Evolutionary conservation across 2,329 filamentous ascomycete species (phyloP).

Genomic region (Penicillium olsonii): DNA sequence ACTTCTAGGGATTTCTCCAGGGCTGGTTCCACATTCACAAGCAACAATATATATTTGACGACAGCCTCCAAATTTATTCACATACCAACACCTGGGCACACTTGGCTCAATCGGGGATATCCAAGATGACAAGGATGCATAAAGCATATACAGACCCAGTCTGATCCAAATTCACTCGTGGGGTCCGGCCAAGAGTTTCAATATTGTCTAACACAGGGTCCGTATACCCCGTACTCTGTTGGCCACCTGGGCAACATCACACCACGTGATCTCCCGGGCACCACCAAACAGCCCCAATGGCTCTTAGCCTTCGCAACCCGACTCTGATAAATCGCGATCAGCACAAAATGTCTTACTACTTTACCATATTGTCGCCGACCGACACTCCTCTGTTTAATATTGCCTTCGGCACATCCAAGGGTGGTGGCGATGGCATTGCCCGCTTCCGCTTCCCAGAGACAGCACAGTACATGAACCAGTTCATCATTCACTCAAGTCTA

Average conservation of each 20-base stretch:
- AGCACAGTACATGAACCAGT: slow-evolving; percentile 92
- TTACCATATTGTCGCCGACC: slow-evolving; percentile 91
- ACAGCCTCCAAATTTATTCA: no score
- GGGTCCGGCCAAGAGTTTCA: no score
- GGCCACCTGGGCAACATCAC: slow-evolving; percentile 7
- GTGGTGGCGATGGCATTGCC: slow-evolving; percentile 87
- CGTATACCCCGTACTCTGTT: no score
- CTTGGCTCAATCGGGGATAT: no score
- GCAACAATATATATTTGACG: no score
- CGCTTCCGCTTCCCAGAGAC: slow-evolving; percentile 88
- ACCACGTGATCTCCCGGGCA: slow-evolving; percentile 14
- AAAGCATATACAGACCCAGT: no score
- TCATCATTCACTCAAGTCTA: slow-evolving; percentile 89
- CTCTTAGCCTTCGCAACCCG: slow-evolving; percentile 3
- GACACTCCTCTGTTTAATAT: slow-evolving; percentile 96
- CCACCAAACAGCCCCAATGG: slow-evolving; percentile 10
- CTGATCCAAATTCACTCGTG: no score
- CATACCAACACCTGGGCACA: no score
- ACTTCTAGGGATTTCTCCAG: no score
- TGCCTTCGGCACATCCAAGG: slow-evolving; percentile 95
- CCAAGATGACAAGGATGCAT: no score
- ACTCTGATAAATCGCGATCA: slow-evolving; percentile 5
- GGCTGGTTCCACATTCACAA: no score
- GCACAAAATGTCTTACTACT: slow-evolving; percentile 89
- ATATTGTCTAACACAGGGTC: no score